Evolutionary conservation across 805 yeast genomes (phyloP), one percentile per base, ranked within the genome.

Genomic region (Yarrowia hollandica): DNA sequence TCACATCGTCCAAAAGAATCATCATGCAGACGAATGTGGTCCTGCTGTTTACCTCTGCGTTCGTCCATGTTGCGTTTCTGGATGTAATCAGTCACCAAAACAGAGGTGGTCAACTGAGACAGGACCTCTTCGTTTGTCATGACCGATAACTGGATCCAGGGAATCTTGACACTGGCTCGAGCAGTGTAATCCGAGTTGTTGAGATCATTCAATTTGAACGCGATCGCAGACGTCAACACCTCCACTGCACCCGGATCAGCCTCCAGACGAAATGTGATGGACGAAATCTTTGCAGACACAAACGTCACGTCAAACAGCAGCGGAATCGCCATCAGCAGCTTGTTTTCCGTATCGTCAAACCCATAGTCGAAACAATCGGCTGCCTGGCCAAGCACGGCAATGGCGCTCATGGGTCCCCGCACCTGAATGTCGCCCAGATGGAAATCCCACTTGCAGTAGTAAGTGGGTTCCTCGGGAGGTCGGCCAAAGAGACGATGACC

Each of bases 401-500:
- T 46, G 1, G 60, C 61, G 18, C 60, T 62, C 16, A 54, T 62
- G 9, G 77, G 72, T 1, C 88, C 80, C 60, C 82, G 78, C 11
- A 88, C 71, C 0, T 65, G 60, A 4, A 90, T 72, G 4, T 74
- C 75, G 9, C 91, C 96, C 1, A 86, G 68, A 23, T 79, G 81
- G 64, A 94, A 82, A 61, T 86, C 91, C 99, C 99, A 94, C 61
- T 88, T 85, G 66, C 97, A 90, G 63, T 81, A 83, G 68, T 88
- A 94, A 0, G 97, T 89, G 0, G 92, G 90, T 68, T 89, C 96
- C 7, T 77, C 75, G 0, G 97, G 97, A 0, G 96, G 96, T 2
- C 90, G 69, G 0, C 99, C 99, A 74, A 90, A 90, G 84, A 91
- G 83, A 66, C 98, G 77, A 70, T 92, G 96, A 0, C 96, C 95